Conservation (phyloP, 108 stramenopile species). For the Cyclotella sp. region DNA sequence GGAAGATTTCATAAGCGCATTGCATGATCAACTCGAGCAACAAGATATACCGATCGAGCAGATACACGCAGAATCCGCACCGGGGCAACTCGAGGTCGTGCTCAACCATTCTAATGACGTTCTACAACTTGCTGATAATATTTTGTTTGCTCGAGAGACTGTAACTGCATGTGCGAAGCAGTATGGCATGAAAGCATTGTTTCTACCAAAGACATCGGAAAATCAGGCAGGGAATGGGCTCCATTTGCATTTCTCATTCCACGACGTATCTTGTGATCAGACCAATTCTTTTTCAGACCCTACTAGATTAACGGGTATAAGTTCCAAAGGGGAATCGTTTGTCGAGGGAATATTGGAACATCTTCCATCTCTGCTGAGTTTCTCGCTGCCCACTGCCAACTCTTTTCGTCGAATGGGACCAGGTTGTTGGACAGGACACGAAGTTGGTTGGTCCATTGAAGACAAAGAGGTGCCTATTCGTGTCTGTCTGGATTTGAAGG, state of each 20-base stretch:
- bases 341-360: slow-evolving; percentile 80
- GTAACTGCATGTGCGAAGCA: slow-evolving; percentile 62
- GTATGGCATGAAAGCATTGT: slow-evolving; percentile 64
- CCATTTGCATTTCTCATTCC: slow-evolving; percentile 79
- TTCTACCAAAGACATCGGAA: slow-evolving; percentile 74
- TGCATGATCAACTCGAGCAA: slow-evolving; percentile 67
- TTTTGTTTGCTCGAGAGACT: slow-evolving; percentile 74
- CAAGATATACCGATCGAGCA: slow-evolving; percentile 76
- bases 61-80: slow-evolving; percentile 78
- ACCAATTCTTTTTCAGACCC: slow-evolving; percentile 49
- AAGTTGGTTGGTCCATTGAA: slow-evolving; percentile 75
- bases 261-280: slow-evolving; percentile 30
- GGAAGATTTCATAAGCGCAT: slow-evolving; percentile 66
- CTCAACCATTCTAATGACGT: slow-evolving; percentile 62
- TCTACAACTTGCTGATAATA: slow-evolving; percentile 68
- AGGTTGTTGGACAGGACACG: slow-evolving; percentile 85
- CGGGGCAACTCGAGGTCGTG: slow-evolving; percentile 85
- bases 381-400: slow-evolving; percentile 74
- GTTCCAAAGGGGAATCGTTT: slow-evolving; percentile 63
- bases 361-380: slow-evolving; percentile 68
- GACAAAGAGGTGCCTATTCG: slow-evolving; percentile 81
- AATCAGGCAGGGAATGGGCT: slow-evolving; percentile 77
- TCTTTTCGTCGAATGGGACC: slow-evolving; percentile 78
- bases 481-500: slow-evolving; percentile 59
- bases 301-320: slow-evolving; percentile 27